Evolutionary conservation across 2,329 filamentous ascomycete species (phyloP).

Genomic region (Balansia obtecta): DNA sequence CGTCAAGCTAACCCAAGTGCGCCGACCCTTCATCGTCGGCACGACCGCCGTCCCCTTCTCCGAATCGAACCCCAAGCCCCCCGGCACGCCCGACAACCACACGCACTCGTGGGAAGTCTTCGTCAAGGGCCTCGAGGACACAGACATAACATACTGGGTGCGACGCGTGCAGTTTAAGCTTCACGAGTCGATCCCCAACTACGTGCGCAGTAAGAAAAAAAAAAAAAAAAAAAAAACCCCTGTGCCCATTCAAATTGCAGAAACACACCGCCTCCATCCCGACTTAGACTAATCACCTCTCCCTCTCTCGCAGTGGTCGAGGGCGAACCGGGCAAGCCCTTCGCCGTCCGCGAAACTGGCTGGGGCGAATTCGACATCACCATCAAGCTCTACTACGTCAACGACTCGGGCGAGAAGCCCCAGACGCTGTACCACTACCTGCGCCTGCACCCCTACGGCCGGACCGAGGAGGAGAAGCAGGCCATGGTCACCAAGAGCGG

Average conservation of each 20-base stretch:
- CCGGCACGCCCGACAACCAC: slow-evolving; percentile 72
- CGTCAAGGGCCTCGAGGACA: slow-evolving; percentile 78
- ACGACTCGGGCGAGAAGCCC: slow-evolving; percentile 81
- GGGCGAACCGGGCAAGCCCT: slow-evolving; percentile 53
- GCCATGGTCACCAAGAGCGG: slow-evolving; percentile 43
- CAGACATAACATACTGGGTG: slow-evolving; percentile 89
- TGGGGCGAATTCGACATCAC: slow-evolving; percentile 98
- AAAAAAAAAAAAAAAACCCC: not conserved
- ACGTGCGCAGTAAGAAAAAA: slow-evolving; percentile 52
- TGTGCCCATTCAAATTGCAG: too few species aligned
- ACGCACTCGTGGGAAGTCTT: slow-evolving; percentile 96
- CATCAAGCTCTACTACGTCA: slow-evolving; percentile 85
- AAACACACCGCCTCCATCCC: too few species aligned
- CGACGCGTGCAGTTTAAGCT: slow-evolving; percentile 97
- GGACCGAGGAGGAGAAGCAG: slow-evolving; percentile 62
- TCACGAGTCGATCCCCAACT: slow-evolving; percentile 91
- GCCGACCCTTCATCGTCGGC: slow-evolving; percentile 59
- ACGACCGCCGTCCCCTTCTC: slow-evolving; percentile 71
- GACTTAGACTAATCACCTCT: too few species aligned
- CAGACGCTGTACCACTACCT: slow-evolving; percentile 92
- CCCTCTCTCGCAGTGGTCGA: slow-evolving; percentile 52
- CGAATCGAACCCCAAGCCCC: slow-evolving; percentile 66
- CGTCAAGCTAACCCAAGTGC: slow-evolving; percentile 52
- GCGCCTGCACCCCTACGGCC: slow-evolving; percentile 79
- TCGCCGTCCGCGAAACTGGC: slow-evolving; percentile 81